Conservation (phyloP, 345 rosid species). For the Brassica cretica region DNA sequence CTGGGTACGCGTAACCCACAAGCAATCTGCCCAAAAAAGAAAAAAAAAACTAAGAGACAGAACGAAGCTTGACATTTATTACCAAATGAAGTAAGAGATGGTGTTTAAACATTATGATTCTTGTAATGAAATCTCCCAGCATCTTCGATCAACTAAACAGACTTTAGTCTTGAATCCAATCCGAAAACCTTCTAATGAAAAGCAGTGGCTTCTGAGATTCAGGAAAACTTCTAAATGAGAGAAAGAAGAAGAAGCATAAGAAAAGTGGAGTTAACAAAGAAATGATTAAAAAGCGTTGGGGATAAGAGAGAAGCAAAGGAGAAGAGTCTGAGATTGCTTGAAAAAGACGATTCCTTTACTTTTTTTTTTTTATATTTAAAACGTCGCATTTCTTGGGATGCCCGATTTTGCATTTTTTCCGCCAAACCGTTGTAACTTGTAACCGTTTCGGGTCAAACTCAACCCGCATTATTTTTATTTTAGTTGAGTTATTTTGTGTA, state of each 20-base stretch:
- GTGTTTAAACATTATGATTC: slow-evolving; percentile 50
- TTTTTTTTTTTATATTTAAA: neutral
- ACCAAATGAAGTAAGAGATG: neutral
- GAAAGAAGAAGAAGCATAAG: neutral
- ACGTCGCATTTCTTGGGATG: slow-evolving; percentile 30
- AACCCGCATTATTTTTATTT: neutral
- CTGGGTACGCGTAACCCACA: slow-evolving; percentile 89
- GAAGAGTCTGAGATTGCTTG: slow-evolving; percentile 22
- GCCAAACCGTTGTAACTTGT: slow-evolving; percentile 27
- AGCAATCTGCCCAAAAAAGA: slow-evolving; percentile 46
- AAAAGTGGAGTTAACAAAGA: neutral
- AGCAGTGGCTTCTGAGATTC: neutral
- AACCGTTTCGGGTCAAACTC: slow-evolving; percentile 5
- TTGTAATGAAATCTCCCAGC: slow-evolving; percentile 60
- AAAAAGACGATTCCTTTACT: slow-evolving; percentile 15
- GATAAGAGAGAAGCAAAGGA: slow-evolving; percentile 5
- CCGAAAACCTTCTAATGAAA: neutral
- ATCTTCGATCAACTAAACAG: slow-evolving; percentile 36
- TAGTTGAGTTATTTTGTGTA: neutral
- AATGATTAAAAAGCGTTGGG: neutral
- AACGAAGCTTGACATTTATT: neutral
- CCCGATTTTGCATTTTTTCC: neutral
- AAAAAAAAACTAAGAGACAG: neutral
- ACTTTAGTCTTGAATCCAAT: slow-evolving; percentile 24
- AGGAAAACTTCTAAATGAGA: neutral